Evolutionary conservation across 169 alveolate species (phyloP), one percentile per base, ranked within the genome.

Genomic region (Plasmodium blacklocki): DNA sequence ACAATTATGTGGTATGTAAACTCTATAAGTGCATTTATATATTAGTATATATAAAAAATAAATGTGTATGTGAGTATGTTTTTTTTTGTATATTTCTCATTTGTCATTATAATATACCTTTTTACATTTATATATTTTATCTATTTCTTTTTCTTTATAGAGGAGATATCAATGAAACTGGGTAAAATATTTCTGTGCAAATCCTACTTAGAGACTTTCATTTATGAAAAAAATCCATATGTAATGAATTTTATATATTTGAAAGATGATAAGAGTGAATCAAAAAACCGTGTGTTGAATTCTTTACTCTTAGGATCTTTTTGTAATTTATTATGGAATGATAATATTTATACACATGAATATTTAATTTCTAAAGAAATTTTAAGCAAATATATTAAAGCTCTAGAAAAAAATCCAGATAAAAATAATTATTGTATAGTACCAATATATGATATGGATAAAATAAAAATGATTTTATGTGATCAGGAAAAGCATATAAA

Each of bases 81-180:
- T 5, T 56, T 18, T 5, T n/a, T 12, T 18, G n/a, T 18, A 56
- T 56, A 56, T 56, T n/a, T 12, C 0, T 15, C 2, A n/a, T 56
- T 11, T 14, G 29, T 11, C 21, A 56, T 12, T 56, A 8, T 15
- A 12, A 56, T 56, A 15, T 56, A 12, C 62, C 1, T 56, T 15
- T 56, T 56, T 56, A 15, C 7, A 15, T 15, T 26, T 26, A 26
- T 26, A 26, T 26, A n/a, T n/a, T n/a, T n/a, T n/a, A n/a, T 26
- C 1, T 26, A 26, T 26, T 26, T 2, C 5, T 26, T 26, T 26
- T 26, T 21, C 63, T 50, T 39, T 54, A 23, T 26, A 86, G 92
- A 86, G 92, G 92, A 86, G 29, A 86, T 86, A 29, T 86, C 92
- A 4, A 86, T 86, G 92, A 86, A 86, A 64, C 60, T 86, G 26